Percentiles rank a stretch among this genome's conserved stretches.
Evolutionary conservation across 1,139 yeast species (phyloP).

Genomic region (Candida sp.): DNA sequence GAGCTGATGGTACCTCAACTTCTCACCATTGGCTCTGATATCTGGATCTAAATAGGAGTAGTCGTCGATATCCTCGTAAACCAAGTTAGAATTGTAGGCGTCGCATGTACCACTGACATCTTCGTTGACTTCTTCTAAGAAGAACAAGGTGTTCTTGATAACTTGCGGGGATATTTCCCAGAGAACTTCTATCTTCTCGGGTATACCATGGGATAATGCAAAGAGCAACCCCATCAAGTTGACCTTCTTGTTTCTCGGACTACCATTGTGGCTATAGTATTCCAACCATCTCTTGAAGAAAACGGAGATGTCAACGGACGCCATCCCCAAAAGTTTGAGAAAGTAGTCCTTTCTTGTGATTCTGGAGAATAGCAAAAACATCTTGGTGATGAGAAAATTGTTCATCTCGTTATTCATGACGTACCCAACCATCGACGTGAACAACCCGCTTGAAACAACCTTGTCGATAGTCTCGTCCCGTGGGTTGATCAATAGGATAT

Average conservation of each 20-base stretch:
- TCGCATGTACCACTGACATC: constrained; percentile 60
- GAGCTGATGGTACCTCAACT: constrained; percentile 52
- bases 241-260: constrained; percentile 69
- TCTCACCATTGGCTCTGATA: constrained; percentile 61
- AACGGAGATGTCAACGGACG: constrained; percentile 25
- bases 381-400: constrained; percentile 54
- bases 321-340: constrained; percentile 35
- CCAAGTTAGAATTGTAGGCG: constrained; percentile 61
- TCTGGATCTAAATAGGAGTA: constrained; percentile 49
- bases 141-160: constrained; percentile 57
- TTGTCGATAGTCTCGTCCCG: constrained; percentile 32
- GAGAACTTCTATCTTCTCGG: constrained; percentile 19
- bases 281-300: constrained; percentile 39
- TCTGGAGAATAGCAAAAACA: constrained; percentile 58
- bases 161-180: constrained; percentile 32
- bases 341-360: constrained; percentile 43
- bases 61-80: constrained; percentile 57
- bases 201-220: constrained; percentile 30
- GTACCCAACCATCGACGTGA: constrained; percentile 48
- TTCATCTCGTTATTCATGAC: constrained; percentile 45
- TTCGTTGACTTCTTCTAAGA: constrained; percentile 80
- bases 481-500: constrained; percentile 47
- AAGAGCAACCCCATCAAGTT: constrained; percentile 64
- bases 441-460: constrained; percentile 50
- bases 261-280: constrained; percentile 56